Evolutionary conservation across 2,329 filamentous ascomycete genomes (phyloP), one percentile per base, ranked within the genome.

Genomic region (Claviceps monticola): DNA sequence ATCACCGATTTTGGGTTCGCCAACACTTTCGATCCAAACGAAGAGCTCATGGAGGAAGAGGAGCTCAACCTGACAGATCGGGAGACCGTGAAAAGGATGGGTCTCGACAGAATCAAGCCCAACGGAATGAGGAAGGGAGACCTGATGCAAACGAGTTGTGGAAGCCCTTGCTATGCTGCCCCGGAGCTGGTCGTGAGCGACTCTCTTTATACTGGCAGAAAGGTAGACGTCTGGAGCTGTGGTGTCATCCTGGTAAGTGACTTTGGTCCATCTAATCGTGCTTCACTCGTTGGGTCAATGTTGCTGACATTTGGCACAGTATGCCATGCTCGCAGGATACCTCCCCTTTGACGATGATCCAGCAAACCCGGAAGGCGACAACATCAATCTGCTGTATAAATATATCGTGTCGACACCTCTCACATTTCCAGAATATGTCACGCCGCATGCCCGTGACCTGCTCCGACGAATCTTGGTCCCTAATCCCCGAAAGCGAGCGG

Each of bases 1-100:
- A 98, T 98, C 64, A 98, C 93, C 16, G 93, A 98, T 70, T 98
- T 98, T 69, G 93, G 93, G 17, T 98, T 98, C 66, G 93, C 93
- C 59, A 98, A 98, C 68, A 97, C 90, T 0, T 98, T 98, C 64
- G 86, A 96, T 63, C 81, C 93, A 0, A 71, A 74, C 38, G 93
- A 98, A 63, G 89, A 96, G 65, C 76, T 98, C 41, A 81, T 80
- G 4, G 88, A 95, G 54, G 90, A 96, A 54, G 86, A 96, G 58
- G 93, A 97, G 68, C 80, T 88, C 61, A 87, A 89, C 56, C 72
- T 98, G 21, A 79, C 80, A 26, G 91, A 95, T 63, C 86, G 88
- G 58, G 90, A 96, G 17, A 93, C 84, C 63, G 85, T 97, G 55
- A 91, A 91, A 71, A 78, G 83, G 49, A 77, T 86, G 71, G 86